Base-by-base conservation (phyloP, 2,329 filamentous ascomycete species). In the Exophiala oligosperma region DNA sequence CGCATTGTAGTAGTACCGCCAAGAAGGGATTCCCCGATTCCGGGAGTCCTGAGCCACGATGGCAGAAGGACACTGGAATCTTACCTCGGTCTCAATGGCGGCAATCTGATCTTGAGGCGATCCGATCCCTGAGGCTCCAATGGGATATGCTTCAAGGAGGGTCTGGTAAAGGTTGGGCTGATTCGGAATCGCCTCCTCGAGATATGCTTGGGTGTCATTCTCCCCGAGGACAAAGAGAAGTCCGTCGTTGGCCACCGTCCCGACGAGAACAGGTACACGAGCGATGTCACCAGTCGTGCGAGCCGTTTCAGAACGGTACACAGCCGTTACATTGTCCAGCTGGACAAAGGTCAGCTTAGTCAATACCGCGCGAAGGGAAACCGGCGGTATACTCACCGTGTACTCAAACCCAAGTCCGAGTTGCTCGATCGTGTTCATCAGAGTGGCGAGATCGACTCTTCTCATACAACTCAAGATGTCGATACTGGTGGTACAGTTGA, bases 1-100 rank as follows among this genome's bases (percentile, higher is more conserved):
- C 2, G 66, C 69, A 51, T 71, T 71, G 54, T 64, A 72, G 41
- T 62, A 67, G 60, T 70, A 72, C 8, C 70, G 56, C 66, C 67
- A 72, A 4, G 65, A 60, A 1, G 63, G 64, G 46, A 67, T 62
- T 2, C 61, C 66, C 3, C 55, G 61, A 0, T 29, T 32, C 2
- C 38, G 43, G 11, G 59, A 63, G 14, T 63, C 59, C 40, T 67
- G 59, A 0, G 66, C 67, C 11, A 59, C 47, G 8, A 59, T 52
- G 4, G 44, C 41, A 4, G 56, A 52, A 2, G 56, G 56, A 14
- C 56, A 59, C 21, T 59, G 56, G 48, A 59, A 59, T 4, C 32
- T 46, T 5, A 55, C 29, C 37, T 59, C 56, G 26, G 38, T 48
- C 23, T 41, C 37, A 21, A 59, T 29, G 7, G 56, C 56, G n/a